Evolutionary conservation across 306 rosid species (phyloP), one percentile per base, ranked within the genome.

Genomic region (Malus fusca): DNA sequence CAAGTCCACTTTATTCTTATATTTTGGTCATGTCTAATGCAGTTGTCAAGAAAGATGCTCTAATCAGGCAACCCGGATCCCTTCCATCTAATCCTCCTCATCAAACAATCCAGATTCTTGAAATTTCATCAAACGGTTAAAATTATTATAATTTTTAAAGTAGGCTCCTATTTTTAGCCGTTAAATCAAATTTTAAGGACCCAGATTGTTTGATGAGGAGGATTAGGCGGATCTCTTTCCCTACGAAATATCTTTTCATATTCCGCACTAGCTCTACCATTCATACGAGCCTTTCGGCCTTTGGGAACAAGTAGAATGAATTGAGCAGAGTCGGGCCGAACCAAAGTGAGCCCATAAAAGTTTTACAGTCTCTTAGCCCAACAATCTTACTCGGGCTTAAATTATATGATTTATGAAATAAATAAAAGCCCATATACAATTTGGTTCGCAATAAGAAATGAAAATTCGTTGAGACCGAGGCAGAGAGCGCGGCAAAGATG

Each of bases 401-500:
- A 58, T n/a, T 11, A 15, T 48, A 5, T 61, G 11, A 61, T 61
- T 63, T 63, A 15, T 17, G 21, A 61, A 23, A 8, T 64, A 14
- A 28, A 63, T 17, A 18, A 3, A 3, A 65, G 69, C 48, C 48
- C 69, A 35, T 26, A 1, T 65, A 33, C 46, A 3, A 10, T 19
- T 35, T 19, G 18, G 25, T 55, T 35, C 3, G 25, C 26, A 14
- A 22, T 17, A 58, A 58, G 3, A 23, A 59, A 23, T 6, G 10
- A 60, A 23, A 25, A 14, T 9, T 3, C 56, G 25, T 17, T 21
- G 19, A 10, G 26, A 5, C 28, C 1, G 44, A 21, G 74, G 13
- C 43, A 4, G 17, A 35, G 70, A 17, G 84, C 73, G 81, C 70
- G 51, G 71, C 43, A 84, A 51, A 82, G 69, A 89, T 86, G 93